Evolutionary conservation across 2,329 filamentous ascomycete genomes (phyloP).

Genomic region (Fusarium xylarioides): DNA sequence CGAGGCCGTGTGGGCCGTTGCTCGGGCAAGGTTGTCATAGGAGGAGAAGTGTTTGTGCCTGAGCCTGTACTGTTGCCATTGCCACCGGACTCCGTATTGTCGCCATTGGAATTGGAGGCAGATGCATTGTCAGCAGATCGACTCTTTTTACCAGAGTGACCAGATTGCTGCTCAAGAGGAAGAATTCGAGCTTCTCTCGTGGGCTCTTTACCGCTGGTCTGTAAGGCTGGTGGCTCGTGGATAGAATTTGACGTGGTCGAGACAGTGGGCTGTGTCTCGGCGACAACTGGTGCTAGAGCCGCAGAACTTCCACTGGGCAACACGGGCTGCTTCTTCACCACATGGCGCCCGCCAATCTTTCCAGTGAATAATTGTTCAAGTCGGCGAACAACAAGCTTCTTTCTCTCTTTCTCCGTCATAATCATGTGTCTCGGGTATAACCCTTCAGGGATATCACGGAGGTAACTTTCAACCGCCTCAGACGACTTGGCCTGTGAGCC

Average conservation of each 20-base stretch:
- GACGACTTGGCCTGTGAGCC: slow-evolving; percentile 52
- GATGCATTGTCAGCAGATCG: slow-evolving; percentile 56
- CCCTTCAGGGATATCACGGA: slow-evolving; percentile 76
- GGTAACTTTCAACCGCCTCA: slow-evolving; percentile 72
- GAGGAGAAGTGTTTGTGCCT: slow-evolving; percentile 53
- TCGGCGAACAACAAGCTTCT: slow-evolving; percentile 78
- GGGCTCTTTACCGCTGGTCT: slow-evolving; percentile 40
- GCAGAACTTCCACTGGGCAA: slow-evolving; percentile 21
- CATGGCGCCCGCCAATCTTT: slow-evolving; percentile 60
- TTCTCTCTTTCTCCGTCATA: slow-evolving; percentile 78
- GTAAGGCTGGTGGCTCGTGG: slow-evolving; percentile 50
- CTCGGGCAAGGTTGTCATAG: slow-evolving; percentile 59
- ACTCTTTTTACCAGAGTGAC: slow-evolving; percentile 50
- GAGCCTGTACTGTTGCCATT: slow-evolving; percentile 47
- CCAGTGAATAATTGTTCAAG: slow-evolving; percentile 86
- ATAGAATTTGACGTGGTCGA: slow-evolving; percentile 2
- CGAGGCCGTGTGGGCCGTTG: slow-evolving; percentile 80
- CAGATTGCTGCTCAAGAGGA: slow-evolving; percentile 41
- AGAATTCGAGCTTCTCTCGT: slow-evolving; percentile 61
- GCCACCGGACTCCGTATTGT: slow-evolving; percentile 56
- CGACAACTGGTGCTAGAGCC: slow-evolving; percentile 34
- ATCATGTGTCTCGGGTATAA: slow-evolving; percentile 68
- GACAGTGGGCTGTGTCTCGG: slow-evolving; percentile 40
- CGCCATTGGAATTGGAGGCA: slow-evolving; percentile 57
- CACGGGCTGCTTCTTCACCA: slow-evolving; percentile 35